phyloP scores from a whole-genome alignment of 2,329 filamentous ascomycete species.

The Venturia asperata region DNA sequence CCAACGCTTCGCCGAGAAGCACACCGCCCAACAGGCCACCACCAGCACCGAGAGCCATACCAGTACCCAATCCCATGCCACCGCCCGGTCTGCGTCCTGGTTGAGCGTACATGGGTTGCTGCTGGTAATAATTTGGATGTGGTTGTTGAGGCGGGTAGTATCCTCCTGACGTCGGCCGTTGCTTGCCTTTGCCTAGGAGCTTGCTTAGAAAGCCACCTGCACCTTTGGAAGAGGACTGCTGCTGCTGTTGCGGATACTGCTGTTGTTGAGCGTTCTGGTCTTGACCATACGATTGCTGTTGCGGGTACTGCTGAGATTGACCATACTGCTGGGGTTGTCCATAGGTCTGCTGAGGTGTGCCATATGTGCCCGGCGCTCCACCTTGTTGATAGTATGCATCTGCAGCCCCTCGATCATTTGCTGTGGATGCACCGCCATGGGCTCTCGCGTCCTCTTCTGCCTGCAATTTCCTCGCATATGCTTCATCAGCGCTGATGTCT shows the following conservation, averaged over 20 bases:
- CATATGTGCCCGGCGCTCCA: conserved; percentile 16
- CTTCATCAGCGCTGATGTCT: conserved; percentile 58
- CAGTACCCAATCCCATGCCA: conserved; percentile 64
- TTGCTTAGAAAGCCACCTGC: conserved; percentile 47
- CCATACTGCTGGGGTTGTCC: conserved; percentile 25
- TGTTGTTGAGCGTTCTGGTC: conserved; percentile 30
- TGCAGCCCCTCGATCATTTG: conserved; percentile 40
- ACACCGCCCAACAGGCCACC: conserved; percentile 75
- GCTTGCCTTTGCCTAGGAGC: conserved; percentile 41
- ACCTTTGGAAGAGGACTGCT: conserved; percentile 32
- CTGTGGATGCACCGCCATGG: conserved; percentile 34
- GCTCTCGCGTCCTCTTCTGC: conserved; percentile 70
- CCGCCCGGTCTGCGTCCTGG: conserved; percentile 40
- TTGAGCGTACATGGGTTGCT: conserved; percentile 27
- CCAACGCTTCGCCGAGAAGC: conserved; percentile 60
- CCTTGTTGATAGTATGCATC: conserved; percentile 40
- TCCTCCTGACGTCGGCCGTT: conserved; percentile 21
- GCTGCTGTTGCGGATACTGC: conserved; percentile 26
- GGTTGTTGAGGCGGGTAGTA: conserved; percentile 24
- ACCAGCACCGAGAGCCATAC: conserved; percentile 69
- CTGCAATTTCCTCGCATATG: conserved; percentile 68
- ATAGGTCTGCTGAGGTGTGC: conserved; percentile 22
- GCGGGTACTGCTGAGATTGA: conserved; percentile 23
- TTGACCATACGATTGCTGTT: conserved; percentile 23
- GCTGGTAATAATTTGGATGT: conserved; percentile 25